Conservation (phyloP, 345 rosid genomes). For the Eucalyptus pauciflora region DNA sequence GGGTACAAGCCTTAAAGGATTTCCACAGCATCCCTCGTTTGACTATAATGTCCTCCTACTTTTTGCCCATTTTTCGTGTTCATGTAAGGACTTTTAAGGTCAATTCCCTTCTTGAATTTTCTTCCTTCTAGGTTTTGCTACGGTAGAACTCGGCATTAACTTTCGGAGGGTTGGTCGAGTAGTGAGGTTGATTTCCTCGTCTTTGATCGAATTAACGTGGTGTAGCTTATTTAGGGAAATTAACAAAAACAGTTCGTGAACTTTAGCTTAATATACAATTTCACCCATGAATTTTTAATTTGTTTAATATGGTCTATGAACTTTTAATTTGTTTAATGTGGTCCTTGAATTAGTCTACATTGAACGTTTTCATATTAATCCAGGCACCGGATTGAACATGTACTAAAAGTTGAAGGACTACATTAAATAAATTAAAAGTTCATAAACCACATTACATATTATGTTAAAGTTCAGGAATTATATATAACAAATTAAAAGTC, state of each 20-base stretch:
- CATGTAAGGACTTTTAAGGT: not conserved
- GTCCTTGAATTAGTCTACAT: fast-evolving
- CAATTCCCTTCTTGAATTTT: not conserved
- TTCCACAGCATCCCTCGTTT: not conserved
- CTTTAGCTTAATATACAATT: too few relatives aligned
- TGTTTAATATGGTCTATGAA: fast-evolving
- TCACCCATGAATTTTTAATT: too few relatives aligned
- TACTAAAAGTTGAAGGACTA: too few relatives aligned
- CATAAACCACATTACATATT: too few relatives aligned
- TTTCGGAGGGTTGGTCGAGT: not conserved
- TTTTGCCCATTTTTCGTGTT: not conserved
- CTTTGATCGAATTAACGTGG: not conserved
- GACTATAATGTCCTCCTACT: not conserved
- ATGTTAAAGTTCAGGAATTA: too few relatives aligned
- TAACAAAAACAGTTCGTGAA: too few relatives aligned
- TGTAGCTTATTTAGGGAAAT: not conserved
- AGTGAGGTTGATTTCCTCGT: not conserved
- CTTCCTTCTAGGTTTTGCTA: not conserved
- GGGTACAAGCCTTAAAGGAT: not conserved
- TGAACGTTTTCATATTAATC: too few relatives aligned
- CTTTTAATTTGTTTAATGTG: too few relatives aligned
- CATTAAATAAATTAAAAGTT: too few relatives aligned
- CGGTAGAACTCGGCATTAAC: not conserved
- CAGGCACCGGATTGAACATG: too few relatives aligned
- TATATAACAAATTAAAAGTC: too few relatives aligned